phyloP scores from a whole-genome alignment of 2,329 filamentous ascomycete species.

The Chrysosporium queenslandicum region DNA sequence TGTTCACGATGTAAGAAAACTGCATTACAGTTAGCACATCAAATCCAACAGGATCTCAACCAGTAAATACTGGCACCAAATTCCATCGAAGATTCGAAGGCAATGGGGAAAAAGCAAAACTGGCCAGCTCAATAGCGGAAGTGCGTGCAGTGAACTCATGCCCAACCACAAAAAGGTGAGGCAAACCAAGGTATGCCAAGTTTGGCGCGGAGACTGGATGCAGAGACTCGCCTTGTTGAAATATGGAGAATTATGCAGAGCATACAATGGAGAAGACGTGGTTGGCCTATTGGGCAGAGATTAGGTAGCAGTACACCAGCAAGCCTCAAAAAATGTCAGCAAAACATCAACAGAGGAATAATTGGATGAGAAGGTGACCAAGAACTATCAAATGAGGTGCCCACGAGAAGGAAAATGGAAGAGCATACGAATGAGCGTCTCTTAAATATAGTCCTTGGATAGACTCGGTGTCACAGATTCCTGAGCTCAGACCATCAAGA shows the following conservation, averaged over 20 bases:
- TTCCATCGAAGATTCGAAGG: neutral
- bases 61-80: neutral
- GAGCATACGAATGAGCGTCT: neutral
- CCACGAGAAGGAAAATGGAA: too few relatives aligned
- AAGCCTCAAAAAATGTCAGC: neutral
- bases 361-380: neutral
- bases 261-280: neutral
- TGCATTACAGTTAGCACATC: neutral
- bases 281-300: slow-evolving; percentile 12
- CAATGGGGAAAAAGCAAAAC: slow-evolving; percentile 1
- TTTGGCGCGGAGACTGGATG: neutral
- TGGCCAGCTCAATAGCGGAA: slow-evolving; percentile 5
- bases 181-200: slow-evolving; percentile 2
- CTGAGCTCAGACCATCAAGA: neutral
- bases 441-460: neutral
- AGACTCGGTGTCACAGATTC: neutral
- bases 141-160: neutral
- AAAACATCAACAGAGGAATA: neutral
- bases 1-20: neutral
- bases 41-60: neutral
- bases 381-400: too few relatives aligned
- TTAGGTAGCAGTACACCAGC: slow-evolving; percentile 17
- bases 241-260: neutral
- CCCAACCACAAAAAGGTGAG: slow-evolving; percentile 11
- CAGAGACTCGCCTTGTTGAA: slow-evolving; percentile 4